Conservation (phyloP, 768 basidiomycete species). For the Hortiboletus campestris region DNA sequence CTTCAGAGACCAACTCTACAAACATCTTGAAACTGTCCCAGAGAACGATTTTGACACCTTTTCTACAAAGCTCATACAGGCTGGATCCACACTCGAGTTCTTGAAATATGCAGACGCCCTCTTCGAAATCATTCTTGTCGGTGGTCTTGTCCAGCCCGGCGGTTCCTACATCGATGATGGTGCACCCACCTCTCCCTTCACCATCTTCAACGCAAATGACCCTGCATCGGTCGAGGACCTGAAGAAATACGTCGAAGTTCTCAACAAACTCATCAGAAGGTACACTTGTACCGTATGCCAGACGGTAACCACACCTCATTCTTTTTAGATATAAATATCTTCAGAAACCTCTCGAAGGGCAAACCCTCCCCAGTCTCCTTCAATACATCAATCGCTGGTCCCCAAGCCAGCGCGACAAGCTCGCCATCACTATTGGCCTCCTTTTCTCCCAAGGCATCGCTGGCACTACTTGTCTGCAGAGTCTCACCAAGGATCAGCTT, state of each 20-base stretch:
- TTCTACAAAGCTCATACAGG: constrained; percentile 81
- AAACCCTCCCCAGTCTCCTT: constrained; percentile 75
- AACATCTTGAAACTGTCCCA: constrained; percentile 81
- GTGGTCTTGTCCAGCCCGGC: constrained; percentile 94
- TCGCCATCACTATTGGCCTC: constrained; percentile 78
- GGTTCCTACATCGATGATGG: constrained; percentile 88
- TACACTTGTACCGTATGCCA: constrained; percentile 30
- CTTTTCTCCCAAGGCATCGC: constrained; percentile 83
- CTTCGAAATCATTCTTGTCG: constrained; percentile 94
- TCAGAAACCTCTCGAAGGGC: constrained; percentile 91
- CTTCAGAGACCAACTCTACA: constrained; percentile 91
- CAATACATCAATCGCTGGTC: constrained; percentile 91
- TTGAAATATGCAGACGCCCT: constrained; percentile 97
- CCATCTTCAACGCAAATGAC: constrained; percentile 77
- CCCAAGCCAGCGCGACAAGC: constrained; percentile 72
- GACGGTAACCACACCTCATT: constrained; percentile 1
- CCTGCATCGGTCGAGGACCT: constrained; percentile 81
- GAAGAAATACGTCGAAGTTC: constrained; percentile 90
- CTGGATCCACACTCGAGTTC: constrained; percentile 90
- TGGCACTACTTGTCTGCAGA: constrained; percentile 72
- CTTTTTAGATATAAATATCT: constrained; percentile 92
- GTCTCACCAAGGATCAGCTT: constrained; percentile 89
- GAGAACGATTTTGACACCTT: constrained; percentile 81
- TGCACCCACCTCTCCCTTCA: constrained; percentile 84
- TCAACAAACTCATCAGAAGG: constrained; percentile 96